A percentile compares a stretch with the other conserved stretches of the same genome.
Conservation (phyloP, 768 basidiomycete species). For the Rhodotorula babjevae region DNA sequence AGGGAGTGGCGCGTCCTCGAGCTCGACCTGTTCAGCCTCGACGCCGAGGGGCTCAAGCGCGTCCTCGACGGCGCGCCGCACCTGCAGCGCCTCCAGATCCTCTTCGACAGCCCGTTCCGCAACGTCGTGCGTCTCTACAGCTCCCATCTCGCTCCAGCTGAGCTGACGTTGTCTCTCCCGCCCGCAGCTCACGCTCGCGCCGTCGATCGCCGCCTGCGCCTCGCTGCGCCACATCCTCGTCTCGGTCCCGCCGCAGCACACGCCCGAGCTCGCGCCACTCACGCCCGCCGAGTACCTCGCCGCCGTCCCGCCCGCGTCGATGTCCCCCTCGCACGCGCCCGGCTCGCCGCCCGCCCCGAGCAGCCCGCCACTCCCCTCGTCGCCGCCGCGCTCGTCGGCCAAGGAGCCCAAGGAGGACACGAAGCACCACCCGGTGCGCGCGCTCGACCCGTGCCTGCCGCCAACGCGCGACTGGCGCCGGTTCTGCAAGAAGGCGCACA, state of each 20-base stretch:
- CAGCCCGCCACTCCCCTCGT: neutral
- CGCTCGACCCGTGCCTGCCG: conserved; percentile 14
- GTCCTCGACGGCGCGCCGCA: conserved; percentile 13
- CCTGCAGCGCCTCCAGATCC: conserved; percentile 9
- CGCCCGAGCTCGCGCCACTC: conserved; percentile 12
- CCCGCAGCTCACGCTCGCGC: conserved; percentile 13
- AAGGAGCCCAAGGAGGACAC: neutral
- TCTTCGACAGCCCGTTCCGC: conserved; percentile 29
- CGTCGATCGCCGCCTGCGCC: conserved; percentile 5
- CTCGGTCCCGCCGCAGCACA: conserved; percentile 22
- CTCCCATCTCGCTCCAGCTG: neutral
- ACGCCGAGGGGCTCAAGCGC: conserved; percentile 6
- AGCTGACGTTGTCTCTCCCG: neutral
- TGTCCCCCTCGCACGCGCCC: neutral
- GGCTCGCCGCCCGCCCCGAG: neutral
- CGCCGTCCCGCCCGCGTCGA: neutral
- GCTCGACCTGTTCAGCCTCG: conserved; percentile 21
- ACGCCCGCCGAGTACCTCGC: conserved; percentile 6
- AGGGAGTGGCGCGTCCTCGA: conserved; percentile 20
- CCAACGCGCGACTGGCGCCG: conserved; percentile 29
- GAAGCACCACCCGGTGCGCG: neutral
- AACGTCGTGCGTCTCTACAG: conserved; percentile 6
- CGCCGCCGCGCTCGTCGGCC: neutral
- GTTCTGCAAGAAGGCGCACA: conserved; percentile 33
- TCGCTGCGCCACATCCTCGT: conserved; percentile 5